A percentile compares a stretch with the other conserved stretches of the same genome.
Evolutionary conservation across 2,329 filamentous ascomycete species (phyloP).

Genomic region (Neocucurbitaria cava): DNA sequence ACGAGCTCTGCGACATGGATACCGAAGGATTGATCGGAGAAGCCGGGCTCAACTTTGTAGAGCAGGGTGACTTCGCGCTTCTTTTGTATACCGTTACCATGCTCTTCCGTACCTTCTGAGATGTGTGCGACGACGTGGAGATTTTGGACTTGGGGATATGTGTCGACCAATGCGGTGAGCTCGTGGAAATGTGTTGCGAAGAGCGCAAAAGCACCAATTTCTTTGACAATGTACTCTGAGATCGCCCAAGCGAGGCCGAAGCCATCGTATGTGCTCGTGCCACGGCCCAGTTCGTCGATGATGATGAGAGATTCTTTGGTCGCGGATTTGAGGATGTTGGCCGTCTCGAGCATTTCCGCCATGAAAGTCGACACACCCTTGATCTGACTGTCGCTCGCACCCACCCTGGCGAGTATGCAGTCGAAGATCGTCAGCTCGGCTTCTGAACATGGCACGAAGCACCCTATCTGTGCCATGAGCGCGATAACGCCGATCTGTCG

Average conservation of each 20-base stretch:
- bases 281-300: slow-evolving; percentile 95
- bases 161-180: slow-evolving; percentile 86
- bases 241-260: slow-evolving; percentile 99
- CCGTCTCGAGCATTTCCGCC: slow-evolving; percentile 99
- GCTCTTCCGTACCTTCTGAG: slow-evolving; percentile 58
- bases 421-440: slow-evolving; percentile 97
- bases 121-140: slow-evolving; percentile 97
- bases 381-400: slow-evolving; percentile 93
- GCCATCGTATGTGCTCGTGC: slow-evolving; percentile 97
- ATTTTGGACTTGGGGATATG: slow-evolving; percentile 87
- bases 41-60: slow-evolving; percentile 94
- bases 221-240: slow-evolving; percentile 93
- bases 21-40: slow-evolving; percentile 97
- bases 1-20: slow-evolving; percentile 98
- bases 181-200: slow-evolving; percentile 99
- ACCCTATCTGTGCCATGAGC: slow-evolving; percentile 95
- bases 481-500: slow-evolving; percentile 96
- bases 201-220: slow-evolving; percentile 92
- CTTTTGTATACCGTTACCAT: slow-evolving; percentile 46
- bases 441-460: slow-evolving; percentile 90
- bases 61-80: slow-evolving; percentile 85
- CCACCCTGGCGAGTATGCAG: slow-evolving; percentile 93
- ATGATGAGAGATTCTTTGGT: slow-evolving; percentile 96
- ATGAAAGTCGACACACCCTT: slow-evolving; percentile 99
- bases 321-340: slow-evolving; percentile 96